A percentile compares a stretch with the other conserved stretches of the same genome.
These are phyloP conservation scores for Fragosphaeria purpurea DNA, from an alignment of 2,329 filamentous ascomycete genomes.

Conservation along the genomic window DNA sequence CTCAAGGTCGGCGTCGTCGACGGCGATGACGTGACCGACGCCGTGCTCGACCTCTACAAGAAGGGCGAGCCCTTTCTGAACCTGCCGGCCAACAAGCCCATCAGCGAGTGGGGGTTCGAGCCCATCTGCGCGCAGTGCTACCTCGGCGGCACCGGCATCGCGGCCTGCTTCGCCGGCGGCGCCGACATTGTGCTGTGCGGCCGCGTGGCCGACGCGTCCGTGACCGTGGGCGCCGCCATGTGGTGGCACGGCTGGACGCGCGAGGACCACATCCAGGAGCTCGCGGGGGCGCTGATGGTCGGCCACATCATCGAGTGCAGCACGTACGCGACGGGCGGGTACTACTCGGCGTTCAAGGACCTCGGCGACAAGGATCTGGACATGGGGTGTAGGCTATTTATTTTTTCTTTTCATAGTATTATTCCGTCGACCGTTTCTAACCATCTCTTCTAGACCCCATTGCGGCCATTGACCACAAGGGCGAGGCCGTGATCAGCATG, in stretches of 20 bases:
- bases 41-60: slow-evolving; percentile 16
- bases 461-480: slow-evolving; percentile 33
- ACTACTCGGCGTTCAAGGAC: slow-evolving; percentile 39
- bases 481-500: slow-evolving; percentile 28
- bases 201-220: slow-evolving; percentile 29
- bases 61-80: slow-evolving; percentile 16
- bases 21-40: slow-evolving; percentile 31
- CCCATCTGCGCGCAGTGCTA: slow-evolving; percentile 25
- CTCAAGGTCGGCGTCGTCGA: slow-evolving; percentile 33
- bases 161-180: slow-evolving; percentile 18
- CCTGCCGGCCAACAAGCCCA: slow-evolving; percentile 16
- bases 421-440: too few relatives aligned
- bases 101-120: slow-evolving; percentile 14
- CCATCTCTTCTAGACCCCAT: slow-evolving; percentile 23
- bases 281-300: slow-evolving; percentile 40
- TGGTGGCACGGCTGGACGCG: slow-evolving; percentile 45
- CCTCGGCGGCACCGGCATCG: slow-evolving; percentile 30
- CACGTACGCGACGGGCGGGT: slow-evolving; percentile 42
- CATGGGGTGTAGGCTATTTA: slow-evolving; percentile 17
- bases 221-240: slow-evolving; percentile 40
- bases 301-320: slow-evolving; percentile 45
- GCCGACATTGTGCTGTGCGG: slow-evolving; percentile 40
- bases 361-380: background rate
- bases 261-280: slow-evolving; percentile 30
- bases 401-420: background rate